Conservation (phyloP, 179 eudicot genomes). For the Corrigiola litoralis region DNA sequence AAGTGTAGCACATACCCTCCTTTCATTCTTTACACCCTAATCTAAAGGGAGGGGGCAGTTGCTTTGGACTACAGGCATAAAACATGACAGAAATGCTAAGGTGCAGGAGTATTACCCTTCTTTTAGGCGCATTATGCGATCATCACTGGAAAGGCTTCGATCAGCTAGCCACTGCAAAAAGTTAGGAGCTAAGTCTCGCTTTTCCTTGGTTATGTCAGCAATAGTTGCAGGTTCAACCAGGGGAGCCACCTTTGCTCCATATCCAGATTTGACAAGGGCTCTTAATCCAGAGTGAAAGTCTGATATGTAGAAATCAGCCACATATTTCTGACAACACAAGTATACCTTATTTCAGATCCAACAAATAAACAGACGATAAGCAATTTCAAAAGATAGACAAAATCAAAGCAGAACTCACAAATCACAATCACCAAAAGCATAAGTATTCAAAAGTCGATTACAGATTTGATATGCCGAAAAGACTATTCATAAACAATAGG, state of each 20-base stretch:
- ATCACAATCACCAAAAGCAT: neutral
- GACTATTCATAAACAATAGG: neutral
- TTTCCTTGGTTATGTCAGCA: slow-evolving; percentile 62
- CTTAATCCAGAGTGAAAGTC: slow-evolving; percentile 89
- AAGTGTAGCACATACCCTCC: too few species aligned
- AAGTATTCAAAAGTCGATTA: neutral
- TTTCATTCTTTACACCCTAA: neutral
- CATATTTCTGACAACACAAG: slow-evolving; percentile 52
- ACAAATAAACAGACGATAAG: neutral
- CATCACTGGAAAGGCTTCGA: slow-evolving; percentile 80
- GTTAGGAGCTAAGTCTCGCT: slow-evolving; percentile 63
- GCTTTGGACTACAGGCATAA: neutral
- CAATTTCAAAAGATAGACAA: neutral
- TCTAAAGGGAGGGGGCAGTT: neutral
- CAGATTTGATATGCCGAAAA: neutral
- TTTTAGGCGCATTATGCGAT: slow-evolving; percentile 73
- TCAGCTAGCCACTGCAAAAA: slow-evolving; percentile 83
- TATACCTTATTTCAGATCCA: slow-evolving; percentile 4
- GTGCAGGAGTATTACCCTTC: slow-evolving; percentile 62
- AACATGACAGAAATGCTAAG: neutral
- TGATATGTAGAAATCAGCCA: slow-evolving; percentile 84
- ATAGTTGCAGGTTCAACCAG: slow-evolving; percentile 64
- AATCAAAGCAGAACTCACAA: neutral
- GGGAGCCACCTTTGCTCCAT: slow-evolving; percentile 85
- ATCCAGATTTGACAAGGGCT: slow-evolving; percentile 89